Percentiles rank a stretch among this genome's conserved stretches.
Conservation (phyloP, 1,284 basidiomycete genomes). For the Pascua guehoae region DNA sequence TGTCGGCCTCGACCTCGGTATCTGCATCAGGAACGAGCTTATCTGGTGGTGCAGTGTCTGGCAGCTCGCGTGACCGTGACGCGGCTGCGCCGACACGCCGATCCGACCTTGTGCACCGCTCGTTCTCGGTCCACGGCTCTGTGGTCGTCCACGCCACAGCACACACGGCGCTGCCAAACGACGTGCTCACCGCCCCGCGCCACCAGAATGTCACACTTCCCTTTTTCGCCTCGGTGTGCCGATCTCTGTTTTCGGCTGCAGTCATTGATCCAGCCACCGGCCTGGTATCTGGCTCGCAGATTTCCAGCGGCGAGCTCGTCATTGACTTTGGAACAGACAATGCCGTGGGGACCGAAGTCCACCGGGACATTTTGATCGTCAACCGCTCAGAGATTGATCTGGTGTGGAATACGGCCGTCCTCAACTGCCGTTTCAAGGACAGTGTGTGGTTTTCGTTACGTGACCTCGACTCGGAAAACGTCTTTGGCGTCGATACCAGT, state of each 20-base stretch:
- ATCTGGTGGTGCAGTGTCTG: not conserved
- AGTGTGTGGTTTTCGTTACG: constrained; percentile 45
- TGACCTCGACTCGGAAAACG: constrained; percentile 47
- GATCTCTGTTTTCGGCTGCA: constrained; percentile 41
- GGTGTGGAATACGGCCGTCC: constrained; percentile 41
- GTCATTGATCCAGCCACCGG: constrained; percentile 39
- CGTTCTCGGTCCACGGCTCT: constrained; percentile 44
- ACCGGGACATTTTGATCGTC: constrained; percentile 44
- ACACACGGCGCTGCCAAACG: not conserved
- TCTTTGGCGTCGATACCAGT: constrained; percentile 44
- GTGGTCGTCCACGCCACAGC: constrained; percentile 35
- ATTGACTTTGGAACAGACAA: constrained; percentile 45
- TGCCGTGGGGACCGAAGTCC: constrained; percentile 35
- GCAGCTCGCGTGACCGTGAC: constrained; percentile 1
- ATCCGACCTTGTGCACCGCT: constrained; percentile 36
- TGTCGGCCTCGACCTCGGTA: not conserved
- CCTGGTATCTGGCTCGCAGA: constrained; percentile 30
- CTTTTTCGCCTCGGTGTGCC: constrained; percentile 45
- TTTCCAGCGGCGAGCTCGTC: constrained; percentile 31
- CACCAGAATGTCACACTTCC: constrained; percentile 35
- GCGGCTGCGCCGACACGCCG: not conserved
- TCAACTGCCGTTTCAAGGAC: constrained; percentile 38
- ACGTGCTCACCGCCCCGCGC: constrained; percentile 4
- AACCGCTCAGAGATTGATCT: constrained; percentile 47
- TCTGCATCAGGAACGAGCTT: constrained; percentile 2